phyloP scores from a whole-genome alignment of 1,139 yeast species.

The Zygosaccharomyces pseudobailii region DNA sequence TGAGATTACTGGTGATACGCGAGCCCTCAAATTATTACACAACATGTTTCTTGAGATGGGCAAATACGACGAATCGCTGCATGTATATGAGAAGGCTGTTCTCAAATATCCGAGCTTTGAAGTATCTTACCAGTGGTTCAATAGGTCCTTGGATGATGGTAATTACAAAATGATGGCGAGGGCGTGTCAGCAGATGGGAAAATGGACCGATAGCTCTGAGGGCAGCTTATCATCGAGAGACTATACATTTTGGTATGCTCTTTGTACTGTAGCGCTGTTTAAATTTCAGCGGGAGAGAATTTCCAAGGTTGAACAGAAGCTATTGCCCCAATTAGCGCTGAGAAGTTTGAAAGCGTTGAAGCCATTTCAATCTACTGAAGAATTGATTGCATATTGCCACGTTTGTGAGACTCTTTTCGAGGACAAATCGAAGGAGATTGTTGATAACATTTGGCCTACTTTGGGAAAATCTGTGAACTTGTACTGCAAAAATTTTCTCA shows the following conservation, averaged over 20 bases:
- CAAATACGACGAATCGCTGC: conserved; percentile 24
- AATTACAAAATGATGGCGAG: conserved; percentile 26
- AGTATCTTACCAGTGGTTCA: conserved; percentile 28
- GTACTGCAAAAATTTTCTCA: conserved; percentile 30
- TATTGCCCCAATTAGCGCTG: conserved; percentile 25
- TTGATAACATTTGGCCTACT: conserved; percentile 21
- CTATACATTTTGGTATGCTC: conserved; percentile 30
- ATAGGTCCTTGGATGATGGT: conserved; percentile 22
- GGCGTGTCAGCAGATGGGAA: conserved; percentile 25
- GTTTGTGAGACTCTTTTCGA: conserved; percentile 27
- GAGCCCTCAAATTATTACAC: conserved; percentile 26
- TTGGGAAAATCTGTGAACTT: conserved; percentile 27
- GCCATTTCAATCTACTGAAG: conserved; percentile 30
- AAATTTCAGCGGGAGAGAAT: conserved; percentile 18
- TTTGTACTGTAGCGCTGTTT: conserved; percentile 24
- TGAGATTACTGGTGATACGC: conserved; percentile 22
- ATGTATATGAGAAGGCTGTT: conserved; percentile 27
- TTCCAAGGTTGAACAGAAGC: conserved; percentile 19
- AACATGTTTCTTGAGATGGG: conserved; percentile 25
- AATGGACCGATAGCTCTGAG: conserved; percentile 14
- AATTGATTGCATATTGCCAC: conserved; percentile 28
- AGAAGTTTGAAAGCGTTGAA: conserved; percentile 20
- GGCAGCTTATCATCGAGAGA: conserved; percentile 15
- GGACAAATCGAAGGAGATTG: conserved; percentile 22
- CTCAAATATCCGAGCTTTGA: conserved; percentile 27